Percentiles rank a stretch among this genome's conserved stretches.
phyloP scores from a whole-genome alignment of 2,329 filamentous ascomycete species.

The Verticillium dahliae region DNA sequence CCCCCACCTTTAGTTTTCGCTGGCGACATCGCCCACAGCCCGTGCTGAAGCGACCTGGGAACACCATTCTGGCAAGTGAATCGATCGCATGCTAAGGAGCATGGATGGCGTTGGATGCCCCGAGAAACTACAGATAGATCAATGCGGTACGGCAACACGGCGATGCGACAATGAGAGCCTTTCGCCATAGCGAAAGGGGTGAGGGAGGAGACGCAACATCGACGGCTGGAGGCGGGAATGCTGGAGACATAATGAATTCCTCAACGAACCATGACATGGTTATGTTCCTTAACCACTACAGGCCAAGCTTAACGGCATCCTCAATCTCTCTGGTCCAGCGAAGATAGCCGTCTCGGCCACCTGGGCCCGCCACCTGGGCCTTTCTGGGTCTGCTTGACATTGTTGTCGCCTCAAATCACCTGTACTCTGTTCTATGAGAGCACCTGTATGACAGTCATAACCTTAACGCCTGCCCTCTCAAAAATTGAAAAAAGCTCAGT shows the following conservation, averaged over 20 bases:
- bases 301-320: too few relatives aligned
- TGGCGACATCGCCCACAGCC: constrained; percentile 21
- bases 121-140: not conserved
- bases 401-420: too few relatives aligned
- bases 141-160: not conserved
- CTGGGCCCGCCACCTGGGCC: too few relatives aligned
- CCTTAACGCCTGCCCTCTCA: too few relatives aligned
- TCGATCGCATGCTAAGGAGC: not conserved
- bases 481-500: not conserved
- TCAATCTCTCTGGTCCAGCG: too few relatives aligned
- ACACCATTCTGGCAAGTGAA: constrained; percentile 15
- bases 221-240: not conserved
- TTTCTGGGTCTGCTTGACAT: too few relatives aligned
- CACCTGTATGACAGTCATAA: too few relatives aligned
- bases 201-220: not conserved
- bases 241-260: too few relatives aligned
- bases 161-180: not conserved
- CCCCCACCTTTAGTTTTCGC: constrained; percentile 21
- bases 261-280: too few relatives aligned
- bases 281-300: too few relatives aligned
- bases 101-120: not conserved
- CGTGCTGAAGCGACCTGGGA: constrained; percentile 21
- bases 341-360: too few relatives aligned
- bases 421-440: too few relatives aligned
- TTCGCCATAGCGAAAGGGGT: not conserved